Evolutionary conservation across 306 rosid genomes (phyloP), one percentile per base, ranked within the genome.

Genomic region (Trifolium subterraneum): DNA sequence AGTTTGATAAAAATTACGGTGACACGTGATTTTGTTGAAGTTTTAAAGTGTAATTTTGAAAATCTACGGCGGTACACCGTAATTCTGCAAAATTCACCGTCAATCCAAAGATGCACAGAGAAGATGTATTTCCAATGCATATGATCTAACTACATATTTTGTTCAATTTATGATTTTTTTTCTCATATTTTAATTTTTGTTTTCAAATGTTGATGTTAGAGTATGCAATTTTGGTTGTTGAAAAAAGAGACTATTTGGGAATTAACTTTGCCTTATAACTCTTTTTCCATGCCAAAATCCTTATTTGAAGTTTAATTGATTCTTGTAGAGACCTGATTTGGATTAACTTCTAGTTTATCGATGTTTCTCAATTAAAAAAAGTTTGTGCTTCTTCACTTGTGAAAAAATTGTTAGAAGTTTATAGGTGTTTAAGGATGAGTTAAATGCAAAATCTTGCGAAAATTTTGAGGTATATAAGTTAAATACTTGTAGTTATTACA

Each of bases 111-210:
- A 48, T 6, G 9, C 2, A n/a, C 9, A 48, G 0, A 48, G n/a
- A 48, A 44, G 6, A 4, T 44, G 50, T 44, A 44, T 44, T 44
- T 50, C 38, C 16, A 68, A 25, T 78, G 69, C 70, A 15, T 63
- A 50, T 78, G n/a, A 74, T 47, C 36, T 69, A 51, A 35, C 16
- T 61, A 23, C 31, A 31, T 62, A 64, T 23, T 39, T 78, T 78
- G 66, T 41, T 51, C 73, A 7, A 20, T 82, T 51, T 36, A 14
- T 35, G 35, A 39, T 4, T 47, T 42, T 36, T 7, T 12, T 25
- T 36, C 31, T 7, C 11, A 23, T 19, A 67, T 44, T 54, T 48
- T 48, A 45, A 15, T 27, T 75, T 22, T 54, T 67, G 41, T 7
- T 55, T 69, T 55, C 12, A 56, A 47, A 25, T 59, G 31, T 63